Base-by-base conservation (phyloP, 2,329 filamentous ascomycete genomes). In the Trichophaea hybrida region DNA sequence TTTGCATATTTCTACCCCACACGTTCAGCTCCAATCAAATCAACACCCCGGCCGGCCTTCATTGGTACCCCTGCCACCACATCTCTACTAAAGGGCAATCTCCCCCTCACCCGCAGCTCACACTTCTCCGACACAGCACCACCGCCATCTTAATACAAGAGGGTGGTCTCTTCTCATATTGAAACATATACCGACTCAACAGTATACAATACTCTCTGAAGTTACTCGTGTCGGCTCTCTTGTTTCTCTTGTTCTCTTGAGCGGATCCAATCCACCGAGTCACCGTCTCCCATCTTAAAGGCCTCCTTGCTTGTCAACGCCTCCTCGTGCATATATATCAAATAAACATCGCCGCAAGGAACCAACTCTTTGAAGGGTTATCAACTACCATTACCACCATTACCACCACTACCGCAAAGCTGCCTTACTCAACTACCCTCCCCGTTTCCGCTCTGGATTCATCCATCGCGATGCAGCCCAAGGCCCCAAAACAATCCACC, bases 401-500 rank as follows among this genome's bases (percentile, higher is more conserved):
- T 12, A 12, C 48, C 15, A 12, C 48, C 48, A 51, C 48, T 24
- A 51, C 48, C n/a, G 48, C 48, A 51, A 17, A 51, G n/a, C n/a
- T 51, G 48, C 15, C 48, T 51, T 51, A 13, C 48, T 13, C 48
- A 17, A 24, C 7, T 24, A 15, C 31, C 48, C 15, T 32, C 48
- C n/a, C 48, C 48, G n/a, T 13, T 17, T 32, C 48, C 48, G 15
- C 48, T 12, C 40, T 46, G 40, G 40, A 46, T 46, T 46, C 40
- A 17, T 46, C 40, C 40, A 46, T 46, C 40, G 24, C 63, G 51
- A 68, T 68, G 66, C 65, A 68, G 51, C 64, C 65, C 57, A 68
- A 68, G 58, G 67, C 76, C 69, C 72, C 80, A 65, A 88, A 86
- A 75, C 76, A 80, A 70, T 85, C 86, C 74, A 75, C 82, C 69